A percentile compares a stretch with the other conserved stretches of the same genome.
Conservation (phyloP, 75 land plant species). For the Pinus albicaulis region DNA sequence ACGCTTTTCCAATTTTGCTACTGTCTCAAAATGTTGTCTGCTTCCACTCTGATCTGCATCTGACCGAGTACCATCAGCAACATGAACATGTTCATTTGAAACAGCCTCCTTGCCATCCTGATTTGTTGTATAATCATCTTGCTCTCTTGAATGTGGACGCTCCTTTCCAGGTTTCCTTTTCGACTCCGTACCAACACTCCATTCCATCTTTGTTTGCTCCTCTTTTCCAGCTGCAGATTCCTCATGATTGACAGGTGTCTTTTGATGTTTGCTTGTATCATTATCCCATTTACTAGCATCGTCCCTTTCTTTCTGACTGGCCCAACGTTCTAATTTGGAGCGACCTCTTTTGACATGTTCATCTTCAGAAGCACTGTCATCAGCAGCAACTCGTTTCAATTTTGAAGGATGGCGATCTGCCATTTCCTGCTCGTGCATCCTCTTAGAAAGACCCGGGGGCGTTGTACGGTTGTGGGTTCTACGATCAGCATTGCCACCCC, state of each 20-base stretch:
- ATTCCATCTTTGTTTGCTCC: not conserved
- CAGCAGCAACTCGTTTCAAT: conserved; percentile 20
- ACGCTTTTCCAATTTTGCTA: conserved; percentile 74
- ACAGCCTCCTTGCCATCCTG: conserved; percentile 24
- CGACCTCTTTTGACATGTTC: conserved; percentile 60
- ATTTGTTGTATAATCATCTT: conserved; percentile 9
- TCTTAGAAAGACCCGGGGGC: conserved; percentile 4
- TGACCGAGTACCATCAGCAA: not conserved
- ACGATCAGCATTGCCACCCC: conserved; percentile 1
- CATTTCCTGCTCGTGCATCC: conserved; percentile 8
- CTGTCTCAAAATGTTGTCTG: conserved; percentile 50
- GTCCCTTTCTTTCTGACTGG: conserved; percentile 79
- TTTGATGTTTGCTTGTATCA: conserved; percentile 20
- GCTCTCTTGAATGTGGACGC: conserved; percentile 8
- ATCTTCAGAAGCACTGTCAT: conserved; percentile 61
- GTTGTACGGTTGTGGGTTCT: conserved; percentile 1
- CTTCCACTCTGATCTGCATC: conserved; percentile 21
- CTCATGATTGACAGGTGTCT: conserved; percentile 2
- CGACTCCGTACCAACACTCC: conserved; percentile 17
- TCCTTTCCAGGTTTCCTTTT: conserved; percentile 16
- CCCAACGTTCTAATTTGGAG: conserved; percentile 95
- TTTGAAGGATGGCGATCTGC: conserved; percentile 14
- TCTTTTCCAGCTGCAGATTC: conserved; percentile 9
- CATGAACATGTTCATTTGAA: conserved; percentile 5
- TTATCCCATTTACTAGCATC: conserved; percentile 14